A percentile compares a stretch with the other conserved stretches of the same genome.
Evolutionary conservation across 805 yeast species (phyloP).

Genomic region (Maudiozyma turicensis): DNA sequence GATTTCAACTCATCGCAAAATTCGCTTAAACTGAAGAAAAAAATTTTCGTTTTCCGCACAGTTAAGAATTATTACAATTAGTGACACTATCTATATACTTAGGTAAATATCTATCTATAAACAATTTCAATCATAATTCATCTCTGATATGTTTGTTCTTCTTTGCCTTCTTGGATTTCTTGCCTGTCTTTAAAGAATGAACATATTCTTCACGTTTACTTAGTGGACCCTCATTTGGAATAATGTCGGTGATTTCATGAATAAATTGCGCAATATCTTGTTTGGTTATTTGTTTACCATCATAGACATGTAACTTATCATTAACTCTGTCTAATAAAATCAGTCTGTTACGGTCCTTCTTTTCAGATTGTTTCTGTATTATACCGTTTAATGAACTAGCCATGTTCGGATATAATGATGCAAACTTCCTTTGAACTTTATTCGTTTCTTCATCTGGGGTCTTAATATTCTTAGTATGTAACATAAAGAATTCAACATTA

Average conservation of each 20-base stretch:
- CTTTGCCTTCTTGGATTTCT: constrained; percentile 6
- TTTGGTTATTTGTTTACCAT: constrained; percentile 17
- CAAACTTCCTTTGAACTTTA: neutral
- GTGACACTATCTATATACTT: neutral
- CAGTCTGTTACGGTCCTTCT: constrained; percentile 11
- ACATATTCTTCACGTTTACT: constrained; percentile 19
- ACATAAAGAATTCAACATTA: constrained; percentile 38
- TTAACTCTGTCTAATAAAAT: constrained; percentile 16
- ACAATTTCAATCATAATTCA: constrained; percentile 6
- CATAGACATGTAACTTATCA: constrained; percentile 13
- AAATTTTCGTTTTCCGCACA: too few relatives aligned
- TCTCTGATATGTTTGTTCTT: constrained; percentile 1
- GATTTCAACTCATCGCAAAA: too few relatives aligned
- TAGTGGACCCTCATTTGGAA: constrained; percentile 28
- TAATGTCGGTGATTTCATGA: constrained; percentile 5
- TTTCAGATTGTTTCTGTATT: constrained; percentile 8
- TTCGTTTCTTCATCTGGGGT: neutral
- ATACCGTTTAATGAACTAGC: constrained; percentile 10
- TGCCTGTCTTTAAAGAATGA: constrained; percentile 14
- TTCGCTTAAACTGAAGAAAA: too few relatives aligned
- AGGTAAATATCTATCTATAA: neutral
- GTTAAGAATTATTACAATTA: too few relatives aligned
- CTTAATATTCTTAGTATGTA: constrained; percentile 14
- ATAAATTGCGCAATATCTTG: constrained; percentile 18
- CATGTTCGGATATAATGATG: constrained; percentile 17